Base-by-base conservation (phyloP, 2,329 filamentous ascomycete genomes). In the Metarhizium anisopliae region DNA sequence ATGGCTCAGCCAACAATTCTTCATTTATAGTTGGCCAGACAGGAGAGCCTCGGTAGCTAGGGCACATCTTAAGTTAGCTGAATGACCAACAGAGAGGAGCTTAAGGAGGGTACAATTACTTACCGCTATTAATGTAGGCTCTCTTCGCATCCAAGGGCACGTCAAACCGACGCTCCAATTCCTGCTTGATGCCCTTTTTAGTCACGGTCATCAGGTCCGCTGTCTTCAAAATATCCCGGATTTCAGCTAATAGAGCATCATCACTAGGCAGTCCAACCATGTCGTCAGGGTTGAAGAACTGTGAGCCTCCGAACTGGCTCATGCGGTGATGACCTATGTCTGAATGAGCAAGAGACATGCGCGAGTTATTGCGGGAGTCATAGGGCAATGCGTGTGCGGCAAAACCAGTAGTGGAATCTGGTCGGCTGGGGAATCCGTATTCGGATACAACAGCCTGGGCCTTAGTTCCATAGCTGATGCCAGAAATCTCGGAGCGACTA, bases 161-260 rank as follows among this genome's bases (percentile, higher is more conserved):
- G 59, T 89, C 89, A 67, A 99, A 99, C 59, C 92, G 83, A 66
- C 85, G 84, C 79, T 99, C 94, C 56, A 99, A 76, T 76, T 99
- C 94, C 63, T 83, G 75, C 80, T 97, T 97, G 73, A 99, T 89
- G 64, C 89, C 90, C 83, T 99, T 99, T 84, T 99, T 99, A 62
- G 94, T 99, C 47, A 99, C 90, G 4, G 84, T 92, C 94, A 99
- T 99, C 67, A 99, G 75, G 73, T 99, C 94, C 2, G 91, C 92
- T 13, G 88, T 95, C 63, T 86, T 83, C 59, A 99, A 77, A 60
- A 99, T 96, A 67, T 96, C 91, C 53, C 94, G 83, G 64, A 99
- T 99, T 78, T 99, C 94, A 0, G 90, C 86, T 59, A 99, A 76
- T 52, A 99, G 78, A 11, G 90, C 87, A 66, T 99, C 94, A 63